Conservation (phyloP, 2,329 filamentous ascomycete species). For the Chaetomium globosum region DNA sequence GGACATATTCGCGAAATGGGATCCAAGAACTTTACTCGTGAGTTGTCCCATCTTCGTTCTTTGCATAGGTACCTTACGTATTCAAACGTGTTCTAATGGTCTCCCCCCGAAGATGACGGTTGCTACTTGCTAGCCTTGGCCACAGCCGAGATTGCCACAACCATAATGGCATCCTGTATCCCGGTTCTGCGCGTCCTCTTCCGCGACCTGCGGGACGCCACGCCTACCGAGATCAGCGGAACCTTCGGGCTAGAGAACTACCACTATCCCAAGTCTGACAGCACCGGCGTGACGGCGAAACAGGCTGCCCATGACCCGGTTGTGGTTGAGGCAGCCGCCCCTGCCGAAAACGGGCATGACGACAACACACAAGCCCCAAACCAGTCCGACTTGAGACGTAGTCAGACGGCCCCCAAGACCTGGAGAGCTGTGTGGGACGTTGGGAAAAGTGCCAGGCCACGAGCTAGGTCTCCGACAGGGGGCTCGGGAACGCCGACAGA, state of each 20-base stretch:
- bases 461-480: background rate
- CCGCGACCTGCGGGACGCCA: constrained; percentile 12
- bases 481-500: background rate
- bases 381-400: background rate
- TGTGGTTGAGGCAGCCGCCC: background rate
- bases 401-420: background rate
- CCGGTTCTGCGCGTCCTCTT: constrained; percentile 29
- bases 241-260: background rate
- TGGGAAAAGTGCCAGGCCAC: background rate
- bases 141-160: constrained; percentile 31
- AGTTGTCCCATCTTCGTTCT: background rate
- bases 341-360: background rate
- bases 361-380: background rate
- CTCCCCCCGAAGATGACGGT: constrained; percentile 3
- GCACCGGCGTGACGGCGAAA: background rate
- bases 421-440: background rate
- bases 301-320: background rate
- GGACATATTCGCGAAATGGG: constrained; percentile 17
- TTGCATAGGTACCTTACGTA: too few relatives aligned
- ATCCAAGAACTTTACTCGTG: constrained; percentile 27
- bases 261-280: background rate
- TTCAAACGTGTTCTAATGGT: background rate
- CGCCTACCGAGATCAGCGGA: constrained; percentile 1
- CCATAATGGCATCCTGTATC: constrained; percentile 35
- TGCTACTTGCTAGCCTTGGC: constrained; percentile 29